Conservation (phyloP, 345 rosid genomes). For the Isatis tinctoria region DNA sequence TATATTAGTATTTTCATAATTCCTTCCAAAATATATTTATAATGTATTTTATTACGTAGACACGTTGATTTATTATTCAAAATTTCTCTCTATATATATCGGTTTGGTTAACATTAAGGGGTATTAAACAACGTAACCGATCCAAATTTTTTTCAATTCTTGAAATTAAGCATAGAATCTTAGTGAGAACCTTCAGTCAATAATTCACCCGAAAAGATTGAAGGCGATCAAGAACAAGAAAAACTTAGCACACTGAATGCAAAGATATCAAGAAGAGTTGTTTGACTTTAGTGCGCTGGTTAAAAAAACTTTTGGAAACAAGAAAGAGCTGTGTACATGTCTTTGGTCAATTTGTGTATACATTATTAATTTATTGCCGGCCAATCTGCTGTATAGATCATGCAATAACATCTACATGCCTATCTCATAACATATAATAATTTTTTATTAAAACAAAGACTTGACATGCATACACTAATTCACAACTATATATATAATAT, state of each 20-base stretch:
- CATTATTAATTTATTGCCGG: not conserved
- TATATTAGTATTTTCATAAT: not conserved
- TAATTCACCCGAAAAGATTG: not conserved
- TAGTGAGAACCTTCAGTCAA: not conserved
- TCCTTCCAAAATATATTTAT: not conserved
- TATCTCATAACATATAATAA: not conserved
- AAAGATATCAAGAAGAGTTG: not conserved
- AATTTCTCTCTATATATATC: too few relatives aligned
- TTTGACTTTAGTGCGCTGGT: conserved; percentile 15
- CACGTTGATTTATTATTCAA: not conserved
- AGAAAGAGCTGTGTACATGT: not conserved
- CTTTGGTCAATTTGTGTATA: not conserved
- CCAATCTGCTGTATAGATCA: conserved; percentile 10
- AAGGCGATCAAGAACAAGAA: not conserved
- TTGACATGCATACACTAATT: not conserved
- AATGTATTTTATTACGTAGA: too few relatives aligned
- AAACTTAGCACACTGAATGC: not conserved
- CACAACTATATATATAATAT: not conserved
- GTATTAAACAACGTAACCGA: not conserved
- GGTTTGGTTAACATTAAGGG: too few relatives aligned
- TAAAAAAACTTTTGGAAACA: conserved; percentile 3
- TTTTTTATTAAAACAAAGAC: not conserved
- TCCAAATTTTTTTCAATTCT: not conserved
- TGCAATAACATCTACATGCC: not conserved
- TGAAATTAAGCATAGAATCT: not conserved